Evolutionary conservation across 805 yeast genomes (phyloP).

Genomic region (Lipomyces japonicus): DNA sequence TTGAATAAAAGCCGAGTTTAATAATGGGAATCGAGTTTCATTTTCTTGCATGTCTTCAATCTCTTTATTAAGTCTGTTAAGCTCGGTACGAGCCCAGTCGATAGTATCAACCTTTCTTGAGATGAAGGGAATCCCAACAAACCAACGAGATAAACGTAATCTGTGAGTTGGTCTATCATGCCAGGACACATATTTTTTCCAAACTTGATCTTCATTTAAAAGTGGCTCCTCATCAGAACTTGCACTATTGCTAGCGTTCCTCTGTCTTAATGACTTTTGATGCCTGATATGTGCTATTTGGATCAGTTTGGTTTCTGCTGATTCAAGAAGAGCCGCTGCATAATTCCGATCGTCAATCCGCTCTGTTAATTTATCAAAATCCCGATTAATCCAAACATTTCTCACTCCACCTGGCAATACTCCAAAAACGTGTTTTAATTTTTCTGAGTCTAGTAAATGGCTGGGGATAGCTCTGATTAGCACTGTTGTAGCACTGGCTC

Average conservation of each 20-base stretch:
- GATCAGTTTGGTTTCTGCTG: conserved; percentile 42
- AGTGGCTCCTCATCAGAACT: not conserved
- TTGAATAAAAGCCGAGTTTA: conserved; percentile 73
- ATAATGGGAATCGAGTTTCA: conserved; percentile 56
- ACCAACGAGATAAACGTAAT: conserved; percentile 34
- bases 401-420: conserved; percentile 54
- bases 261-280: conserved; percentile 11
- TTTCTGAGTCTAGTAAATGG: conserved; percentile 46
- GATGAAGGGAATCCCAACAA: conserved; percentile 45
- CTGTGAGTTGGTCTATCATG: conserved; percentile 72
- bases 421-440: conserved; percentile 52
- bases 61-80: conserved; percentile 64
- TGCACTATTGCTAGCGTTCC: not conserved
- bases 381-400: conserved; percentile 57
- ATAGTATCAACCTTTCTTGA: conserved; percentile 83
- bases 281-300: conserved; percentile 27
- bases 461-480: conserved; percentile 66
- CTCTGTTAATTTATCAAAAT: conserved; percentile 41
- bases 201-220: conserved; percentile 22
- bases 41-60: conserved; percentile 56
- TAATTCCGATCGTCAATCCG: conserved; percentile 36
- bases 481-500: conserved; percentile 48
- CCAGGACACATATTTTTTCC: conserved; percentile 48
- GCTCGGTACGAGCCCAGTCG: conserved; percentile 61
- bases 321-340: conserved; percentile 42